phyloP scores from a whole-genome alignment of 2,329 filamentous ascomycete species.

The Penicillium sp. region DNA sequence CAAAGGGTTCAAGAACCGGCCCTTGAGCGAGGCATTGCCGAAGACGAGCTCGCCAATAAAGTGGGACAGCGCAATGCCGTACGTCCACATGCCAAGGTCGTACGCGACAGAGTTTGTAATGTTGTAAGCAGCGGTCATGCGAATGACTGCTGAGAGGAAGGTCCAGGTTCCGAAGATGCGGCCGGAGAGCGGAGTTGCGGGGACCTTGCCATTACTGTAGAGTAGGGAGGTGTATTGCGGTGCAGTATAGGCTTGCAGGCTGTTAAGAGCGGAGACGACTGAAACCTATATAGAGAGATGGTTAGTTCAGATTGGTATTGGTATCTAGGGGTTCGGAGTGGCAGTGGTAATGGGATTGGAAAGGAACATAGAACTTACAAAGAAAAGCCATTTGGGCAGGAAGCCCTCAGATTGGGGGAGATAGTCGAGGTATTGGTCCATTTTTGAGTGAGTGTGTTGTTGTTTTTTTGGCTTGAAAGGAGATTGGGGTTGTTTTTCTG shows the following conservation, averaged over 20 bases:
- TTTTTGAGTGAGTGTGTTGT: conserved; percentile 9
- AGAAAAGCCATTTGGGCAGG: conserved; percentile 64
- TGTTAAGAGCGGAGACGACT: conserved; percentile 78
- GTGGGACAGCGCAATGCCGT: conserved; percentile 72
- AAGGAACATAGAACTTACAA: conserved; percentile 47
- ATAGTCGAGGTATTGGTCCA: conserved; percentile 31
- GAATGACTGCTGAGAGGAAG: conserved; percentile 70
- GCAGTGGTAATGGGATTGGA: not conserved
- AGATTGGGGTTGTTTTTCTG: conserved; percentile 2
- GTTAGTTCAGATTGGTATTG: conserved; percentile 5
- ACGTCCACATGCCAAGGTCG: conserved; percentile 78
- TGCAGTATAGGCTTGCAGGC: conserved; percentile 76
- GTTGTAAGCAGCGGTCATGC: conserved; percentile 81
- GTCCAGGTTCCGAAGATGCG: conserved; percentile 89
- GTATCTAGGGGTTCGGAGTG: not conserved
- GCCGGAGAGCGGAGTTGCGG: conserved; percentile 70
- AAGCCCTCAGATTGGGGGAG: conserved; percentile 48
- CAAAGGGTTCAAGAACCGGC: conserved; percentile 59
- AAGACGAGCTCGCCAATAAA: conserved; percentile 79
- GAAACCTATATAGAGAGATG: conserved; percentile 56
- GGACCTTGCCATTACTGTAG: conserved; percentile 60
- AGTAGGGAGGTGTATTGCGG: conserved; percentile 80
- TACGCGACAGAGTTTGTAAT: conserved; percentile 71
- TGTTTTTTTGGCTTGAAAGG: not conserved
- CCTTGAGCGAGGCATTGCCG: conserved; percentile 67